Percentiles rank a stretch among this genome's conserved stretches.
Conservation (phyloP, 257 asterid species). For the Solanum pimpinellifolium region DNA sequence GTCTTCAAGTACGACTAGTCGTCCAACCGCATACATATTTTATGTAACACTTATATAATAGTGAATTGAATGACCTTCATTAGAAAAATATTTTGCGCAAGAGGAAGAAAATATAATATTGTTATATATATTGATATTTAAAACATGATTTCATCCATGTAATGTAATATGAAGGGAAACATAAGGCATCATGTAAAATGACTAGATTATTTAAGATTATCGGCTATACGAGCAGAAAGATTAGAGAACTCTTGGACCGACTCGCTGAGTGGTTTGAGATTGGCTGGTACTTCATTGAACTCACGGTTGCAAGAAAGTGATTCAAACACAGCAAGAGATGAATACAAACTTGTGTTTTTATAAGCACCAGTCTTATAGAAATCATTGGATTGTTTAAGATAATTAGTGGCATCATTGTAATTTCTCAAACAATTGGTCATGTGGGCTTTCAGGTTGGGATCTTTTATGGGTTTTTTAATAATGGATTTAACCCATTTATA, state of each 20-base stretch:
- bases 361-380: too few species aligned
- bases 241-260: too few species aligned
- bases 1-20: neutral
- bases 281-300: too few species aligned
- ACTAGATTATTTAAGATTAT: neutral
- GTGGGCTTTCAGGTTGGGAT: too few species aligned
- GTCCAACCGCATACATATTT: neutral
- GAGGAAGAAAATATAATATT: neutral
- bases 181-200: neutral
- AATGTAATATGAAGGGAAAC: neutral
- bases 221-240: neutral
- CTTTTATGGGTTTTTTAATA: too few species aligned
- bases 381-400: too few species aligned
- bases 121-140: neutral
- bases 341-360: too few species aligned
- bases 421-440: too few species aligned
- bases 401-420: too few species aligned
- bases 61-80: neutral
- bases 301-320: too few species aligned
- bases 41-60: neutral
- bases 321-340: too few species aligned
- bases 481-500: neutral
- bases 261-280: too few species aligned
- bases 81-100: neutral
- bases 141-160: neutral